These are phyloP conservation scores for Pulveroboletus sp. DNA, from an alignment of 768 basidiomycete species.

Conservation along the genomic window DNA sequence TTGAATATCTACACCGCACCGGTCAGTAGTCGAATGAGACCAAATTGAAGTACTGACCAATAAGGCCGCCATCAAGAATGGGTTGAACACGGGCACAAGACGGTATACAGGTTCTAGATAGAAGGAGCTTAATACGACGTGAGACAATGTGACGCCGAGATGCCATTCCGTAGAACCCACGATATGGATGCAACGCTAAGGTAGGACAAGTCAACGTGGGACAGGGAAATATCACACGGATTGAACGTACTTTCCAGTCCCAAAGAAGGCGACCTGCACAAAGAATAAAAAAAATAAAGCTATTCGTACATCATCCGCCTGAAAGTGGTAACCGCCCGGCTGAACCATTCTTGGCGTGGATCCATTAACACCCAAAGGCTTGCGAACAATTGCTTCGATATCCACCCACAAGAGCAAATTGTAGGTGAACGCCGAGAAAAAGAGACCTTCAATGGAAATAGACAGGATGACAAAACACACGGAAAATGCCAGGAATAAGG, in stretches of 20 bases:
- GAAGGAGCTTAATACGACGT: constrained; percentile 52
- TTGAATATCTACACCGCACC: constrained; percentile 61
- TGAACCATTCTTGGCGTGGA: not conserved
- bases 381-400: constrained; percentile 45
- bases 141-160: not conserved
- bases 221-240: not conserved
- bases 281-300: constrained; percentile 85
- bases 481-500: constrained; percentile 68
- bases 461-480: constrained; percentile 79
- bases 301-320: constrained; percentile 63
- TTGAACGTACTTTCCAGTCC: constrained; percentile 70
- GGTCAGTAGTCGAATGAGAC: constrained; percentile 2
- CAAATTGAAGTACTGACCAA: constrained; percentile 42
- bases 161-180: constrained; percentile 37
- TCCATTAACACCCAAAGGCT: not conserved
- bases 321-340: constrained; percentile 40
- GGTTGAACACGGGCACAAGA: constrained; percentile 80
- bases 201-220: not conserved
- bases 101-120: constrained; percentile 88
- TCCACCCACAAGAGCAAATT: constrained; percentile 67
- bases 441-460: constrained; percentile 78
- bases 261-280: constrained; percentile 84
- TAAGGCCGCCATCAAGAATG: constrained; percentile 77
- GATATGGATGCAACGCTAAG: constrained; percentile 79
- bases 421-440: constrained; percentile 67